Percentiles rank a stretch among this genome's conserved stretches.
Conservation (phyloP, 768 basidiomycete genomes). For the Rhizopogon vinicolor region DNA sequence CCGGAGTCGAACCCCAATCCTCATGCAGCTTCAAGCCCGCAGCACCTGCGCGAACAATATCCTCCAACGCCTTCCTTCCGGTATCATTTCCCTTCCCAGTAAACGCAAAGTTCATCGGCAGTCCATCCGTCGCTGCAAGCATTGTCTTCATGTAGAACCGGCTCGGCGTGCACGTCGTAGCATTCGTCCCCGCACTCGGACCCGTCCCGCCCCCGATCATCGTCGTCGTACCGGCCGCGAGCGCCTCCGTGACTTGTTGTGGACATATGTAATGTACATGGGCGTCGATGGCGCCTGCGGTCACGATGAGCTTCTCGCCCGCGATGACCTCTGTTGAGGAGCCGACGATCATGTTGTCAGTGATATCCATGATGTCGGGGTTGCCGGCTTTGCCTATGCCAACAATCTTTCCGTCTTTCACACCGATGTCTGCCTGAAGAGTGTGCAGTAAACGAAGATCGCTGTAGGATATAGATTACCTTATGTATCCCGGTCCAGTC, state of each 20-base stretch:
- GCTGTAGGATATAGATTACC: constrained; percentile 32
- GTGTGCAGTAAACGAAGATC: constrained; percentile 1
- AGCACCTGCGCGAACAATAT: constrained; percentile 80
- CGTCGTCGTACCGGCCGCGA: constrained; percentile 83
- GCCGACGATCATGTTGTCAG: constrained; percentile 71
- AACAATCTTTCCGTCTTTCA: constrained; percentile 75
- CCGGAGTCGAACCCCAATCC: constrained; percentile 94
- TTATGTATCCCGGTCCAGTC: constrained; percentile 98
- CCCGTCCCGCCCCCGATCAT: constrained; percentile 97
- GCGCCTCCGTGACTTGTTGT: constrained; percentile 83
- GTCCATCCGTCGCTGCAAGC: constrained; percentile 85
- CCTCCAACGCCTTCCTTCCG: constrained; percentile 66
- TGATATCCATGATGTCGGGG: constrained; percentile 86
- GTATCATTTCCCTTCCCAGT: constrained; percentile 98
- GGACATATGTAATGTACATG: constrained; percentile 97
- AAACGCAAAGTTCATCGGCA: constrained; percentile 91
- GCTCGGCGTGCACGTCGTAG: constrained; percentile 89
- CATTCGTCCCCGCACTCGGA: constrained; percentile 83
- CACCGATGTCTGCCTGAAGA: constrained; percentile 86
- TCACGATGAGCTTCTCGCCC: constrained; percentile 91
- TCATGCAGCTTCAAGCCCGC: constrained; percentile 93
- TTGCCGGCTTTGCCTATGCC: constrained; percentile 98
- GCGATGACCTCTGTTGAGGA: constrained; percentile 95
- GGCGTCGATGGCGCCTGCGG: constrained; percentile 88
- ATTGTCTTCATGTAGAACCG: constrained; percentile 87